phyloP scores from a whole-genome alignment of 495 filamentous ascomycete genomes.

The Xylaria venustula region DNA sequence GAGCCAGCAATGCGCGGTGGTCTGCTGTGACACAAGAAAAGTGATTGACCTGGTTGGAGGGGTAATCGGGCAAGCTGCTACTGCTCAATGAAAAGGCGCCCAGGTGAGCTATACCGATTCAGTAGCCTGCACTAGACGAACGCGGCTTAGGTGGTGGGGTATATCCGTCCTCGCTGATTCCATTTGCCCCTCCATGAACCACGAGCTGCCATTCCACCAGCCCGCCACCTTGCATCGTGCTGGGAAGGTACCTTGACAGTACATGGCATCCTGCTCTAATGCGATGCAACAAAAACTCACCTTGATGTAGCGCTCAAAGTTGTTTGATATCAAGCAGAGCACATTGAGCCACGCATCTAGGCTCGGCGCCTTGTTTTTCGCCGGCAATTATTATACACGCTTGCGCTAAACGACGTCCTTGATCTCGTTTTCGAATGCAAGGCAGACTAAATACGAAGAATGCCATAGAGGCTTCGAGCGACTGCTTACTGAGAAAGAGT shows the following conservation, averaged over 20 bases:
- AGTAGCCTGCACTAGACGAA: background rate
- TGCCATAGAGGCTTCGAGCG: no score
- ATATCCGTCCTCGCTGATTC: slow-evolving; percentile 8
- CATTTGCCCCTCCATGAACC: slow-evolving; percentile 5
- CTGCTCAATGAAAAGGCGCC: no score
- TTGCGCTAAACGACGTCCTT: no score
- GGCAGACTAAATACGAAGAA: no score
- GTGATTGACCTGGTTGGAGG: slow-evolving; percentile 24
- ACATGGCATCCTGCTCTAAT: background rate
- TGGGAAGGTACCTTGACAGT: slow-evolving; percentile 1
- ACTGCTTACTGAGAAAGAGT: background rate
- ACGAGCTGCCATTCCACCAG: background rate
- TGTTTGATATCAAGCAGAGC: background rate
- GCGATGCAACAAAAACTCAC: background rate
- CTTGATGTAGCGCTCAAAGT: background rate
- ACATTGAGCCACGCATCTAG: background rate
- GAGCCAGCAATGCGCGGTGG: slow-evolving; percentile 10
- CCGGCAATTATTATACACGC: no score
- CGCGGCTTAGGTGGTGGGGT: slow-evolving; percentile 8
- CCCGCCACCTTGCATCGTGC: background rate
- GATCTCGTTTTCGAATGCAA: no score
- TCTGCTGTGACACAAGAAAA: slow-evolving; percentile 20
- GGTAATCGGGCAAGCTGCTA: slow-evolving; percentile 30
- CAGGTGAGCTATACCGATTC: background rate
- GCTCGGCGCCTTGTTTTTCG: no score